Evolutionary conservation across 331 rosid species (phyloP).

Genomic region (Pyrus hybrid): DNA sequence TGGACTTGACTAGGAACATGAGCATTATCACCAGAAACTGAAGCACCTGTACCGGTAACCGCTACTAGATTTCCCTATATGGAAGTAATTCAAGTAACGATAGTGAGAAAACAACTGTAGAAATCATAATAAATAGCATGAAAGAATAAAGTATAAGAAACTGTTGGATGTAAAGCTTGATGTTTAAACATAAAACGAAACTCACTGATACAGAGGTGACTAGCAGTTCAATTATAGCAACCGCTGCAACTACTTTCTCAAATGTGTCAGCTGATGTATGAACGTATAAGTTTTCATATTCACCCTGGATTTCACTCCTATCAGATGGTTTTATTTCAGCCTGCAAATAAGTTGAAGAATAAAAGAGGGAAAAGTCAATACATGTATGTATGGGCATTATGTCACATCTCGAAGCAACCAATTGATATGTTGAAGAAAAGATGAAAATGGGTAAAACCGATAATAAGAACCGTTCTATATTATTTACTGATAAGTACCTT

Average conservation of each 20-base stretch:
- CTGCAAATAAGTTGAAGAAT: slow-evolving; percentile 27
- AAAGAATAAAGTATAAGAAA: not conserved
- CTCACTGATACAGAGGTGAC: slow-evolving; percentile 80
- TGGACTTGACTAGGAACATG: slow-evolving; percentile 30
- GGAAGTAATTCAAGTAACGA: slow-evolving; percentile 16
- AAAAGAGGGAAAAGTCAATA: not conserved
- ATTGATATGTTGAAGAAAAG: not conserved
- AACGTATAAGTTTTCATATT: slow-evolving; percentile 58
- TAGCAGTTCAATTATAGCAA: slow-evolving; percentile 72
- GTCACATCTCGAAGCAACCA: not conserved
- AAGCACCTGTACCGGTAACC: slow-evolving; percentile 32
- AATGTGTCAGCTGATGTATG: slow-evolving; percentile 74
- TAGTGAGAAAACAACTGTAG: not conserved
- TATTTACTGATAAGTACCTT: slow-evolving; percentile 34
- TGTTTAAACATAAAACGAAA: slow-evolving; percentile 16
- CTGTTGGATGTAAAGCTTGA: not conserved
- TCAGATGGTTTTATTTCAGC: no score
- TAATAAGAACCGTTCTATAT: no score
- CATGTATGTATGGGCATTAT: not conserved
- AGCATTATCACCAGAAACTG: slow-evolving; percentile 28
- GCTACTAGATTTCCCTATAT: slow-evolving; percentile 63
- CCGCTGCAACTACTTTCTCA: slow-evolving; percentile 89
- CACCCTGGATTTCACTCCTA: slow-evolving; percentile 39
- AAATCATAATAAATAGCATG: not conserved
- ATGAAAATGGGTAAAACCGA: not conserved